A percentile compares a stretch with the other conserved stretches of the same genome.
These are phyloP conservation scores for Verticillium longisporum DNA, from an alignment of 2,329 filamentous ascomycete genomes.

Conservation along the genomic window DNA sequence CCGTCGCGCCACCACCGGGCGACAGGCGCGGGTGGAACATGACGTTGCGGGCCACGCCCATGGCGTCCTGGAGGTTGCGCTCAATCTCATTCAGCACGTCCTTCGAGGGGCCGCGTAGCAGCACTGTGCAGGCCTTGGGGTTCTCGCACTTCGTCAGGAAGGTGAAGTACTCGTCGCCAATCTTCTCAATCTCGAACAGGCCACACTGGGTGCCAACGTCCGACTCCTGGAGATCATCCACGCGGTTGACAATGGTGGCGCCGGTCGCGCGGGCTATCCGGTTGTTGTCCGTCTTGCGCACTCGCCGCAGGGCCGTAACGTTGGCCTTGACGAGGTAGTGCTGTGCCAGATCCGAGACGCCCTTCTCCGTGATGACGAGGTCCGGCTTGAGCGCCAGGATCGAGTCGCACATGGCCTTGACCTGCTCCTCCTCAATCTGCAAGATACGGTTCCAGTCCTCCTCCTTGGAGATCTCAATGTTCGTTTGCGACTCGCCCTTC, in stretches of 20 bases:
- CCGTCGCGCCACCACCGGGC: slow-evolving; percentile 90
- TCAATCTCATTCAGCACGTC: slow-evolving; percentile 98
- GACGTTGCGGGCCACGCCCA: slow-evolving; percentile 95
- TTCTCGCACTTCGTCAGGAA: slow-evolving; percentile 94
- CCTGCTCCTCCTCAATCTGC: slow-evolving; percentile 98
- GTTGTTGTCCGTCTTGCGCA: slow-evolving; percentile 99
- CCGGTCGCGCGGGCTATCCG: slow-evolving; percentile 93
- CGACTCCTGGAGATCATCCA: slow-evolving; percentile 85
- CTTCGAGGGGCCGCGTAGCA: slow-evolving; percentile 92
- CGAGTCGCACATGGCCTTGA: slow-evolving; percentile 91
- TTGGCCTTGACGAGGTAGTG: slow-evolving; percentile 95
- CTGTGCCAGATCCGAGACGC: slow-evolving; percentile 94
- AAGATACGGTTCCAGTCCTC: slow-evolving; percentile 99
- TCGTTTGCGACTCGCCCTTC: slow-evolving; percentile 98
- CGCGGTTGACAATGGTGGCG: slow-evolving; percentile 94
- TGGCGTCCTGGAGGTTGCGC: slow-evolving; percentile 95
- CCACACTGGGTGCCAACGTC: slow-evolving; percentile 92
- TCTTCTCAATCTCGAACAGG: slow-evolving; percentile 98
- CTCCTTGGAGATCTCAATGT: slow-evolving; percentile 97
- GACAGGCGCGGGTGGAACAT: slow-evolving; percentile 94
- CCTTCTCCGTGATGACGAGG: slow-evolving; percentile 97
- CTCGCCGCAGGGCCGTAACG: slow-evolving; percentile 89
- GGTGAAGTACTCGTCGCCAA: slow-evolving; percentile 98
- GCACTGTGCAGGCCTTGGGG: slow-evolving; percentile 95
- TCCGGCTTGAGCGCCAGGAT: slow-evolving; percentile 92